A percentile compares a stretch with the other conserved stretches of the same genome.
Conservation (phyloP, 306 rosid genomes). For the Dalbergia cultrata region DNA sequence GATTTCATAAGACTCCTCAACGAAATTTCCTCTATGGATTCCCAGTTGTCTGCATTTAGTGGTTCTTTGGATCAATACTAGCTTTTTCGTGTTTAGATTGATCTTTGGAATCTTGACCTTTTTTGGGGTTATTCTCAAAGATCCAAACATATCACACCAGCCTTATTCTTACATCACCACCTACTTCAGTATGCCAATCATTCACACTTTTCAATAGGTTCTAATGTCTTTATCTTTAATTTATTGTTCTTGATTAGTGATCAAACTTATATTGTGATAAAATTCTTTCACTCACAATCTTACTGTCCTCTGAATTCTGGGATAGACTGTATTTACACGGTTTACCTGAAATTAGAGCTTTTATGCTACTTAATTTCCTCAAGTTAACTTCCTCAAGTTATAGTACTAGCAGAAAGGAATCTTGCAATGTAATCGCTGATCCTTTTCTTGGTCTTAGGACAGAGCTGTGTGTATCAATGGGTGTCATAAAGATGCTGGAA, state of each 20-base stretch:
- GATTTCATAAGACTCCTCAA: constrained; percentile 4
- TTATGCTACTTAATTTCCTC: not conserved
- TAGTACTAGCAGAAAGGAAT: not conserved
- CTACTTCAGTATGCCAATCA: not conserved
- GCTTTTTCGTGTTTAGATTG: no score
- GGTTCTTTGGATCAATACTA: not conserved
- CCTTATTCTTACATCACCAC: not conserved
- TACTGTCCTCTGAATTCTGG: not conserved
- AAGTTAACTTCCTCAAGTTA: not conserved
- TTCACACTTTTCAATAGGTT: constrained; percentile 8
- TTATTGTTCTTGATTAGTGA: not conserved
- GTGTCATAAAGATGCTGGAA: constrained; percentile 20
- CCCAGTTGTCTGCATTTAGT: not conserved
- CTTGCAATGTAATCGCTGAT: not conserved
- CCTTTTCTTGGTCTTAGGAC: constrained; percentile 11
- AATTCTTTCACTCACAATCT: not conserved
- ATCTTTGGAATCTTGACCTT: no score
- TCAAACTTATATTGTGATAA: not conserved
- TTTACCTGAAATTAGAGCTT: not conserved
- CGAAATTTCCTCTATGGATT: not conserved
- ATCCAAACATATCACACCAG: not conserved
- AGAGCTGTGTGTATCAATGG: not conserved
- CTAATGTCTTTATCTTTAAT: not conserved
- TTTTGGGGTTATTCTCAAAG: constrained; percentile 10
- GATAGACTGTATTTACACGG: not conserved